Evolutionary conservation across 257 asterid species (phyloP).

Genomic region (Solanum pennellii): DNA sequence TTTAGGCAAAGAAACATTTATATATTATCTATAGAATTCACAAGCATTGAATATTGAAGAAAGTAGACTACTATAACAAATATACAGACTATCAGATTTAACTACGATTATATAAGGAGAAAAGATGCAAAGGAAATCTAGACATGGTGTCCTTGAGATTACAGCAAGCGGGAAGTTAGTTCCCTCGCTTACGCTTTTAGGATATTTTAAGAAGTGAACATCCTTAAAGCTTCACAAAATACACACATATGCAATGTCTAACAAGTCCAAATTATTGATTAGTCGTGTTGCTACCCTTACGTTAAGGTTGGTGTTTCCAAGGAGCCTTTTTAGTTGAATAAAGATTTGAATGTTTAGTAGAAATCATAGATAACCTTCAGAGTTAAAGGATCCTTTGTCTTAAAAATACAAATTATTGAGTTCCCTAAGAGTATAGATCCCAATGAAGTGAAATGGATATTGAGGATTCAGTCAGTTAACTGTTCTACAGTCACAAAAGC

Average conservation of each 20-base stretch:
- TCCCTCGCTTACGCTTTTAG: neutral
- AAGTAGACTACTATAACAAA: neutral
- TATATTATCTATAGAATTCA: neutral
- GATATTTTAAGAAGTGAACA: neutral
- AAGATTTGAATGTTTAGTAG: neutral
- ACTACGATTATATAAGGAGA: neutral
- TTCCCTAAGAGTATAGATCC: neutral
- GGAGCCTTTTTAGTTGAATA: neutral
- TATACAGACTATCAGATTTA: neutral
- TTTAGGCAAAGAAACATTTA: conserved; percentile 16
- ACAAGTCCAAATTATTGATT: neutral
- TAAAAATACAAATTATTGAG: neutral
- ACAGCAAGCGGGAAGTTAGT: neutral
- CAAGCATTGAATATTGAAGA: neutral
- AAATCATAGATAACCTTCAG: neutral
- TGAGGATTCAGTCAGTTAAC: neutral
- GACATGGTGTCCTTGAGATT: neutral
- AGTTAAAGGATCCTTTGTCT: neutral
- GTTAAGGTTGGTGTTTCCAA: neutral
- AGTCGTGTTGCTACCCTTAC: neutral
- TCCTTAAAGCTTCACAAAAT: neutral
- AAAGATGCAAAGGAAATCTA: neutral
- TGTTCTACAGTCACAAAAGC: neutral
- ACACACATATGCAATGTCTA: neutral
- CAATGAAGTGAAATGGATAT: neutral